phyloP scores from a whole-genome alignment of 139 green algal genomes.

The Bryopsis sp. region DNA sequence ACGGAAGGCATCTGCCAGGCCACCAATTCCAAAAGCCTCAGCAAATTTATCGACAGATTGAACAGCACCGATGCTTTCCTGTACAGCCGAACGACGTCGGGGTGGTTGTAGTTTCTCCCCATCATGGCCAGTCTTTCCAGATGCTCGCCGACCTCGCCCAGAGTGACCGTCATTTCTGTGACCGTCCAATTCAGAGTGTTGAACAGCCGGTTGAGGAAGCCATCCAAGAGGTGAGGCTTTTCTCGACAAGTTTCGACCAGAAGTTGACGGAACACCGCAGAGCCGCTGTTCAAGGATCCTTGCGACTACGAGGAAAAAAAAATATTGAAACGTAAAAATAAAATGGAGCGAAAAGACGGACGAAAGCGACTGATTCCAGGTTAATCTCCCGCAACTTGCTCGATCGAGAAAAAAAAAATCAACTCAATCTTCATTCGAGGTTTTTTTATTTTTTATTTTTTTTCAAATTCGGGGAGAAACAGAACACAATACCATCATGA shows the following conservation, averaged over 20 bases:
- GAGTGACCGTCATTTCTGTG: conserved; percentile 62
- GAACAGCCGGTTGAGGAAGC: conserved; percentile 80
- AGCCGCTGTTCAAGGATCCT: not conserved
- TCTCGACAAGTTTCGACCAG: not conserved
- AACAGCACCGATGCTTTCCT: conserved; percentile 47
- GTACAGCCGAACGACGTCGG: not conserved
- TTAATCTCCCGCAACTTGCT: not conserved
- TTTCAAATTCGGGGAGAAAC: too few relatives aligned
- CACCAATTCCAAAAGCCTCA: conserved; percentile 68
- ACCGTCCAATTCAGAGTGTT: conserved; percentile 75
- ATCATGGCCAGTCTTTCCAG: not conserved
- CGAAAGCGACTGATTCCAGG: not conserved
- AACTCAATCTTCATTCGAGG: too few relatives aligned
- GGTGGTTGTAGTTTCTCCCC: too few relatives aligned
- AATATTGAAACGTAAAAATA: too few relatives aligned
- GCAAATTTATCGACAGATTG: conserved; percentile 59
- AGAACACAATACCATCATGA: not conserved
- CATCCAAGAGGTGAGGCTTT: conserved; percentile 20
- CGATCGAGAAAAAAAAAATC: too few relatives aligned
- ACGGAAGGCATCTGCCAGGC: conserved; percentile 28
- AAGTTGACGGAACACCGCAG: conserved; percentile 14
- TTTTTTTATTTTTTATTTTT: too few relatives aligned
- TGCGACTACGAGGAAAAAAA: too few relatives aligned
- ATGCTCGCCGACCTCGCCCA: conserved; percentile 29
- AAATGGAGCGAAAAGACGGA: not conserved